Conservation (phyloP, 257 asterid species). For the Jaltomata sinuosa region DNA sequence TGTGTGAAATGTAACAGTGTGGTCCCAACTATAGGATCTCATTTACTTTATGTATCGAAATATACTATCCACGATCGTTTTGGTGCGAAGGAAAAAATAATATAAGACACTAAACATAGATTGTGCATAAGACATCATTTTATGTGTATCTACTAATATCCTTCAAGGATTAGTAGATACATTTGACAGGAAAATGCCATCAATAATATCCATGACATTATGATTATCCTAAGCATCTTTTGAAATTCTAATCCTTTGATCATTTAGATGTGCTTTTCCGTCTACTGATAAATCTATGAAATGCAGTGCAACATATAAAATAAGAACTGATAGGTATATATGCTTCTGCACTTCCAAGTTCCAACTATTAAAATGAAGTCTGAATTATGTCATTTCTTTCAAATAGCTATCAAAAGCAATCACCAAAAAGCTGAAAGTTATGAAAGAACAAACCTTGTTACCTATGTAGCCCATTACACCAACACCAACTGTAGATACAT, state of each 20-base stretch:
- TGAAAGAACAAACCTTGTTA: conserved; percentile 64
- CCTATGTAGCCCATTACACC: conserved; percentile 98
- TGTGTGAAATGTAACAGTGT: background rate
- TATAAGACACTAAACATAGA: background rate
- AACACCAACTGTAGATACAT: conserved; percentile 86
- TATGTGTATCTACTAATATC: background rate
- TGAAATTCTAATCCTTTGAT: background rate
- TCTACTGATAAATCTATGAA: background rate
- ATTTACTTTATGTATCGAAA: background rate
- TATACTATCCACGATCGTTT: background rate
- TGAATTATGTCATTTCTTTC: background rate
- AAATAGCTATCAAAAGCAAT: background rate
- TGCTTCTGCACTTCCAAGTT: background rate
- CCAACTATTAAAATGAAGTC: background rate
- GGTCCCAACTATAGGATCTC: background rate
- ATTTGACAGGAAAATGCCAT: background rate
- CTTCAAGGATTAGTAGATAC: background rate
- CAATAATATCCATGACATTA: background rate
- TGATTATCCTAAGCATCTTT: background rate
- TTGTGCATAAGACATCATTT: background rate
- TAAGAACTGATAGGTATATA: background rate
- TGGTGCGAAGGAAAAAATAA: background rate
- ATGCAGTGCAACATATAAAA: background rate
- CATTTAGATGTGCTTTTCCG: background rate
- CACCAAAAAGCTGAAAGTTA: conserved; percentile 2